Base-by-base conservation (phyloP, 345 rosid species). In the Eucalyptus marginata region DNA sequence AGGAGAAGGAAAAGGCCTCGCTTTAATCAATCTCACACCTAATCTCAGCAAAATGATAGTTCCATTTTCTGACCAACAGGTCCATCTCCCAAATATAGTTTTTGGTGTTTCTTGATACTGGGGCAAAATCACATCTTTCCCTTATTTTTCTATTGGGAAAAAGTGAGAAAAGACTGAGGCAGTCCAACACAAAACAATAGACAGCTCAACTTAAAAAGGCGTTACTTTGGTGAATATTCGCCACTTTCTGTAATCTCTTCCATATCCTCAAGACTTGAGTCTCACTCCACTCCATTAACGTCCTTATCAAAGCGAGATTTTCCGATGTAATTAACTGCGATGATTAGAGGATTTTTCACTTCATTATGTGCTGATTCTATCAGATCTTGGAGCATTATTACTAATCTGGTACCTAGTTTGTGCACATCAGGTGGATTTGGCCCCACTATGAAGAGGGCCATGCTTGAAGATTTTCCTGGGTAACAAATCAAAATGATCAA, bases 311-410 rank as follows among this genome's bases (percentile, higher is more conserved):
- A 44, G 62, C 56, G 71, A 80, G 84, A 76, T 76, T 76, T 89
- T 92, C 92, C 86, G 90, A 90, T 93, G 93, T 89, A 92, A 96
- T 95, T 95, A 94, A 92, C 92, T 92, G 93, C 92, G 94, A 87
- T 93, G 91, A 92, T 92, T 86, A 92, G 88, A 90, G 92, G 95
- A 93, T 93, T 93, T 87, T 90, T 91, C 88, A 94, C 92, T 92
- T 89, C 91, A 91, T 91, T 87, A 88, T 91, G 92, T 88, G 92
- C 92, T 95, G 93, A 93, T 96, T 90, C 87, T 91, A 47, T 90
- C 90, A 91, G 92, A 93, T 93, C 93, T 90, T 90, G 93, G 87
- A 92, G 89, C 85, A 93, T 40, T 92, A 93, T 94, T 93, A 93
- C 95, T 94, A 94, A 58, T 89, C 89, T 90, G 87, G 88, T 91